phyloP scores from a whole-genome alignment of 1,139 yeast genomes.

The Candida sp. region DNA sequence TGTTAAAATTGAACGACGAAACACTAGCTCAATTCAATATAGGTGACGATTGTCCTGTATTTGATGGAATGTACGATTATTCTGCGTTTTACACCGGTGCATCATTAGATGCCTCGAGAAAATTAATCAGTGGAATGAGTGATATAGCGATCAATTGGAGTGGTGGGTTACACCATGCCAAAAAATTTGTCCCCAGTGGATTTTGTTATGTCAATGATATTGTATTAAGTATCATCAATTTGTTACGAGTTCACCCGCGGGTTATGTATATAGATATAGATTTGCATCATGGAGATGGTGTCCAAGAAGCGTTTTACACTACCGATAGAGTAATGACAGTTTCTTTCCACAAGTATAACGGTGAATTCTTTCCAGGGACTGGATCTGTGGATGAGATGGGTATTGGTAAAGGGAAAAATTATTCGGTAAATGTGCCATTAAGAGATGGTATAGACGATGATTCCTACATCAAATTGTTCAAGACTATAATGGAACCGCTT shows the following conservation, averaged over 20 bases:
- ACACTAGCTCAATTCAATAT: slow-evolving; percentile 78
- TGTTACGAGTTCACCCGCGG: slow-evolving; percentile 83
- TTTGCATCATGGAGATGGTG: slow-evolving; percentile 98
- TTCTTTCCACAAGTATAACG: slow-evolving; percentile 92
- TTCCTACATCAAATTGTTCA: slow-evolving; percentile 72
- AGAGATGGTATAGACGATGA: slow-evolving; percentile 97
- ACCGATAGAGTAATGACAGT: slow-evolving; percentile 96
- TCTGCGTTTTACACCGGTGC: slow-evolving; percentile 89
- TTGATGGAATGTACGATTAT: slow-evolving; percentile 91
- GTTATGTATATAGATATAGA: slow-evolving; percentile 94
- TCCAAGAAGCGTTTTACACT: slow-evolving; percentile 94
- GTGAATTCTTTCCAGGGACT: slow-evolving; percentile 96
- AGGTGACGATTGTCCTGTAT: slow-evolving; percentile 97
- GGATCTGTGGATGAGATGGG: slow-evolving; percentile 89
- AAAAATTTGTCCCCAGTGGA: slow-evolving; percentile 91
- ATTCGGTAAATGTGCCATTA: slow-evolving; percentile 88
- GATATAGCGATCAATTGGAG: slow-evolving; percentile 98
- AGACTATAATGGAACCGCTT: slow-evolving; percentile 84
- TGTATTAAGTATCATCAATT: slow-evolving; percentile 79
- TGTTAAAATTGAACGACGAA: slow-evolving; percentile 52
- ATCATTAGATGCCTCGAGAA: slow-evolving; percentile 86
- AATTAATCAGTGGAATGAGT: slow-evolving; percentile 77
- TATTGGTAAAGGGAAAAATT: slow-evolving; percentile 81
- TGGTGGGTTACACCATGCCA: slow-evolving; percentile 97
- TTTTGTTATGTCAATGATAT: slow-evolving; percentile 96